Evolutionary conservation across 805 yeast species (phyloP).

Genomic region (Brettanomyces custersianus): DNA sequence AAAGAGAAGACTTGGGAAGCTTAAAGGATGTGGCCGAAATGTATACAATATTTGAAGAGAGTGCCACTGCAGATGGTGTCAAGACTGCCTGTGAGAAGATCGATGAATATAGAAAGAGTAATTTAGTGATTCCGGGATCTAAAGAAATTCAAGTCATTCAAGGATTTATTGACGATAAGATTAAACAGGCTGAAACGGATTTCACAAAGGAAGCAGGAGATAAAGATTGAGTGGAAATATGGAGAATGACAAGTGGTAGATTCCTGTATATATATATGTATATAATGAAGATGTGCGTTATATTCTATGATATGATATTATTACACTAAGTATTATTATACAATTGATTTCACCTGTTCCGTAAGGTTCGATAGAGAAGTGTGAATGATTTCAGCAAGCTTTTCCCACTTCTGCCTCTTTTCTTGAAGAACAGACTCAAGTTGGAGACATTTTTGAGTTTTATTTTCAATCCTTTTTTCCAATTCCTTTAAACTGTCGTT

Average conservation of each 20-base stretch:
- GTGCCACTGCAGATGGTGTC: constrained; percentile 27
- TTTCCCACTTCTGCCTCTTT: constrained; percentile 18
- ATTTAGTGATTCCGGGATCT: constrained; percentile 24
- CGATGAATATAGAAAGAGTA: constrained; percentile 25
- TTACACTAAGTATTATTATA: neutral
- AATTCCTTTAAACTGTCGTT: constrained; percentile 15
- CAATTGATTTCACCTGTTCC: no score
- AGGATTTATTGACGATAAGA: constrained; percentile 25
- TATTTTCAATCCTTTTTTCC: constrained; percentile 12
- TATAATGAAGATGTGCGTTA: no score
- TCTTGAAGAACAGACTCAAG: constrained; percentile 12
- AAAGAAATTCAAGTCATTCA: constrained; percentile 28
- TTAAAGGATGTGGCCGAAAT: constrained; percentile 30
- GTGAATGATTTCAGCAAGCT: constrained; percentile 4
- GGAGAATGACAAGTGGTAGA: neutral
- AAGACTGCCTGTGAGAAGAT: constrained; percentile 26
- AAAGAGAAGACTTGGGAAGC: constrained; percentile 35
- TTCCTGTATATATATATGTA: neutral
- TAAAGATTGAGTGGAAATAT: neutral
- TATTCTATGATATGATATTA: no score
- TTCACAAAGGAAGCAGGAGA: neutral
- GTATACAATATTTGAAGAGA: constrained; percentile 28
- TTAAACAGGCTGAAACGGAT: constrained; percentile 14
- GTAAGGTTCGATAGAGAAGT: no score
- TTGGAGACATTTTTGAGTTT: constrained; percentile 19